phyloP scores from a whole-genome alignment of 2,329 filamentous ascomycete species.

The Lizonia empirigonia region DNA sequence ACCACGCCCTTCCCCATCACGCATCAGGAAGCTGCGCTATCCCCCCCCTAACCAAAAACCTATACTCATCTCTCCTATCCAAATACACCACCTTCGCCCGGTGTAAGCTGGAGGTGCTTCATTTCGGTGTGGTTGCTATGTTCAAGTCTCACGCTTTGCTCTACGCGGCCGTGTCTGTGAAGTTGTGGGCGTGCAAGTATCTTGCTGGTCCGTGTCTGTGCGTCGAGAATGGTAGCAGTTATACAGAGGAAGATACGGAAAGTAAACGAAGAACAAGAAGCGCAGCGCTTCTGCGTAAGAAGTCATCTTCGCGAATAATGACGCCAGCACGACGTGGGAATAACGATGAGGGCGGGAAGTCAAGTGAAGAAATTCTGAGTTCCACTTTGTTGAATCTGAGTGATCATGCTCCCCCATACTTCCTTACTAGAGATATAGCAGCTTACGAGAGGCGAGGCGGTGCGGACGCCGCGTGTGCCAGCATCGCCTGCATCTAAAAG shows the following conservation, averaged over 20 bases:
- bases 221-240: conserved; percentile 20
- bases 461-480: conserved; percentile 3
- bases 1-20: neutral
- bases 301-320: conserved; percentile 30
- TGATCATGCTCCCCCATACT: too few relatives aligned
- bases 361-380: neutral
- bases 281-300: conserved; percentile 27
- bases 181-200: neutral
- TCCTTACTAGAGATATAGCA: neutral
- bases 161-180: neutral
- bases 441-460: neutral
- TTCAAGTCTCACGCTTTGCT: neutral
- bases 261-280: conserved; percentile 38
- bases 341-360: conserved; percentile 16
- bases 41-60: conserved; percentile 55
- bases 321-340: conserved; percentile 32
- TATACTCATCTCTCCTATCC: conserved; percentile 63
- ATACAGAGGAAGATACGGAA: conserved; percentile 36
- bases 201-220: conserved; percentile 8
- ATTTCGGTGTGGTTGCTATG: conserved; percentile 30
- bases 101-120: conserved; percentile 51
- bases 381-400: neutral
- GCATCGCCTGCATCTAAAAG: neutral
- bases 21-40: neutral
- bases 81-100: conserved; percentile 61